These are phyloP conservation scores for Diaporthe nobilis DNA, from an alignment of 2,329 filamentous ascomycete genomes.

Conservation along the genomic window DNA sequence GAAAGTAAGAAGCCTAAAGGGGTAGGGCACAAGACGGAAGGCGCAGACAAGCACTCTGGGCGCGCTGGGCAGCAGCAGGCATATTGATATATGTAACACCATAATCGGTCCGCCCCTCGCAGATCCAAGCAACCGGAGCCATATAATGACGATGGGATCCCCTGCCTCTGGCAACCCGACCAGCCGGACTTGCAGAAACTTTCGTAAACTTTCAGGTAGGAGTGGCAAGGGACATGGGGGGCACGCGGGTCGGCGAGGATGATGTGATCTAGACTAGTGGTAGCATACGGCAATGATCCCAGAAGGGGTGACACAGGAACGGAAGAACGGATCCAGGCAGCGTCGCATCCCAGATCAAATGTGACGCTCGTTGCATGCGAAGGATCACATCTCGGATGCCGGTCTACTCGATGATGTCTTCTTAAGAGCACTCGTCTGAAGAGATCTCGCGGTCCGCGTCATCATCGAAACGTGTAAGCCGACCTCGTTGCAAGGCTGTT, in stretches of 20 bases:
- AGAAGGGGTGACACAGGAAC: conserved; percentile 10
- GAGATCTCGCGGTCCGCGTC: neutral
- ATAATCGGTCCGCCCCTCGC: neutral
- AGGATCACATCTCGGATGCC: conserved; percentile 5
- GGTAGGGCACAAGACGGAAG: conserved; percentile 19
- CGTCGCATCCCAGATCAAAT: conserved; percentile 14
- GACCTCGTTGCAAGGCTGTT: neutral
- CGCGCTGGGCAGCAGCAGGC: conserved; percentile 19
- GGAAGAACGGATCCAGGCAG: conserved; percentile 21
- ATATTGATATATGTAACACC: conserved; percentile 11
- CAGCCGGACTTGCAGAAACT: conserved; percentile 13
- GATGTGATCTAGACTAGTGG: conserved; percentile 41
- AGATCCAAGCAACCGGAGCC: conserved; percentile 6
- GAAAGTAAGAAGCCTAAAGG: neutral
- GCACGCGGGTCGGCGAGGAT: conserved; percentile 33
- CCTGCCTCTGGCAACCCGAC: conserved; percentile 14
- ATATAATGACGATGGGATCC: conserved; percentile 22
- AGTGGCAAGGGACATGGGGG: conserved; percentile 37
- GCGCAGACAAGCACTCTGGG: conserved; percentile 10
- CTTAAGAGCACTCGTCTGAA: neutral
- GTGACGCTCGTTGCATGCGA: conserved; percentile 4
- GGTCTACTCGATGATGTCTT: neutral
- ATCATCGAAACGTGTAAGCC: neutral
- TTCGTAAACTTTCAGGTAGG: neutral
- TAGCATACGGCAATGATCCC: conserved; percentile 33